Evolutionary conservation across 306 rosid species (phyloP), one percentile per base, ranked within the genome.

Genomic region (Dalbergia cochinchinensis): DNA sequence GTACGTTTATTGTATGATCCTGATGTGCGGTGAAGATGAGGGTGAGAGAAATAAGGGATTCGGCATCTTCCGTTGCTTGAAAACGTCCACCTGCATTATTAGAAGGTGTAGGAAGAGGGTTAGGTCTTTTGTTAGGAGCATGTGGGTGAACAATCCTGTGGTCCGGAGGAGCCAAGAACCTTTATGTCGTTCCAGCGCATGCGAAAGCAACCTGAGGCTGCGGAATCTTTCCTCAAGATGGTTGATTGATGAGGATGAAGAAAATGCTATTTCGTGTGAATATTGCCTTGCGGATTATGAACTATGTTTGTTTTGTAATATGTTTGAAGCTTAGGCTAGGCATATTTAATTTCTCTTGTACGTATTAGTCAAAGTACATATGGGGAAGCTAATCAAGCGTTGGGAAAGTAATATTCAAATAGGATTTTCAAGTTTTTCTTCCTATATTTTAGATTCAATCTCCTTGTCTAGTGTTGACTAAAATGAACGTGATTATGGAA

Each of bases 1-100:
- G 7, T 88, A 88, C 15, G 88, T 76, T 0, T 80, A 83, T 19
- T 78, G 85, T 0, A 72, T 89, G 72, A 4, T 89, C 68, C 12
- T 87, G 79, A 76, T 83, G 64, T 51, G 58, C 8, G 3, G 74
- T 3, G 37, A 61, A 5, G 71, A 61, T 19, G 65, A 82, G 33
- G 31, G 14, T 0, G 39, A 68, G 18, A 83, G 81, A 12, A 59
- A 65, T 6, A 14, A 12, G 4, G 90, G 90, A 0, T 77, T 84
- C 63, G 80, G 79, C 12, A 16, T 68, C 3, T 65, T 85, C 8
- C 4, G 26, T 15, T 64, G 16, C 2, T 74, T 89, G 75, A 87
- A 26, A 19, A 51, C 2, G 0, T 80, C 80, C 4, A 79, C 77
- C 8, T 63, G 77, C 26, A 1, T 50, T 1, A 0, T 50, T 1